Conservation (phyloP, 2,329 filamentous ascomycete species). For the Tolypocladium pustulatum region DNA sequence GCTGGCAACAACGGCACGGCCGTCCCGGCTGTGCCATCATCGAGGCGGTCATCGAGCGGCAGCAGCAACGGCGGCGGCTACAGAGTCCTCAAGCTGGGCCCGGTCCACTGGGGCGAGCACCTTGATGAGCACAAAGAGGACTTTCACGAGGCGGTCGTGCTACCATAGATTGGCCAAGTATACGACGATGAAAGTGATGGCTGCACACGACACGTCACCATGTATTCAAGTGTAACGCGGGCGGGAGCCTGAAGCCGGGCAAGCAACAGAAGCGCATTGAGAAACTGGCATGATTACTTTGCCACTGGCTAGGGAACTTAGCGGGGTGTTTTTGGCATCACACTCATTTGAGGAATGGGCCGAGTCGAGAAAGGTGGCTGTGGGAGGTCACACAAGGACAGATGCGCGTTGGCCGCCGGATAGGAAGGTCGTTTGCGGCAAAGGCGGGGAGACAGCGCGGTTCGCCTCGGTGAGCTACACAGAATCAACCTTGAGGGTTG, state of each 20-base stretch:
- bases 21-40: constrained; percentile 9
- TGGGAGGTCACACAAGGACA: neutral
- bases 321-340: neutral
- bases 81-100: constrained; percentile 53
- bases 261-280: neutral
- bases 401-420: neutral
- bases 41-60: constrained; percentile 43
- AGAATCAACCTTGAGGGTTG: neutral
- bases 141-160: constrained; percentile 34
- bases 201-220: neutral
- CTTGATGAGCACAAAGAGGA: constrained; percentile 45
- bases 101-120: constrained; percentile 54
- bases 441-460: neutral
- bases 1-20: constrained; percentile 14
- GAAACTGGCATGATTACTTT: neutral
- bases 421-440: neutral
- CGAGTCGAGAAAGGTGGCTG: neutral
- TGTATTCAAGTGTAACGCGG: neutral
- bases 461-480: neutral
- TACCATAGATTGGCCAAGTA: neutral
- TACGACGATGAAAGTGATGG: neutral
- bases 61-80: constrained; percentile 28
- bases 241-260: neutral
- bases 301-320: neutral
- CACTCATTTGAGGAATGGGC: neutral